A percentile compares a stretch with the other conserved stretches of the same genome.
These are phyloP conservation scores for Ceratopteris richardii DNA, from an alignment of 75 land plant genomes.

Conservation along the genomic window DNA sequence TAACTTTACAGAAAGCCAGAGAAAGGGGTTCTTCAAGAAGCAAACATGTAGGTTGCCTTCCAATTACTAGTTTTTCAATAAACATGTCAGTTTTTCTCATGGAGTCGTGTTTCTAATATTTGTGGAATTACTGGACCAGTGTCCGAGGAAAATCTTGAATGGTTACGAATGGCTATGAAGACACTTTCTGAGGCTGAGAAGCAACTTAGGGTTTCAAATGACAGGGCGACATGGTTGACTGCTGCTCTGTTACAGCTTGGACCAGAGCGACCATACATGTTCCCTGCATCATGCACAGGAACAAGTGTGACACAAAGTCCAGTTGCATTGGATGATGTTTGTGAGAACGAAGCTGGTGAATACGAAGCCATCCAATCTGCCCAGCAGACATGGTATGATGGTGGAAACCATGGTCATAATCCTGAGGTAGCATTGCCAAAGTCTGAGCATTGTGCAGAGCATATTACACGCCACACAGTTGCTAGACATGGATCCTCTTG, in stretches of 20 bases:
- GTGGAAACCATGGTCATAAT: neutral
- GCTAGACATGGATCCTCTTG: constrained; percentile 4
- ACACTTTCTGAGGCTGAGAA: constrained; percentile 42
- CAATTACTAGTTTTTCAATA: neutral
- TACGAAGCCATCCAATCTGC: constrained; percentile 1
- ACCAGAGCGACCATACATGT: constrained; percentile 19
- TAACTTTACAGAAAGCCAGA: constrained; percentile 5
- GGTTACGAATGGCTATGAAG: constrained; percentile 24
- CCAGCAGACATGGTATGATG: constrained; percentile 10
- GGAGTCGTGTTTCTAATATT: too few relatives aligned
- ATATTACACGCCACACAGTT: neutral
- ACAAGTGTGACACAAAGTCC: constrained; percentile 31
- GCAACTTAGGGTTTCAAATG: constrained; percentile 31
- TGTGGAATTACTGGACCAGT: constrained; percentile 13
- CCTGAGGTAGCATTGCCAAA: neutral
- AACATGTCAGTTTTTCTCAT: too few relatives aligned
- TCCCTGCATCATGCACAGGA: constrained; percentile 18
- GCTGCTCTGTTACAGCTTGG: constrained; percentile 36
- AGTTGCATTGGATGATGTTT: constrained; percentile 3
- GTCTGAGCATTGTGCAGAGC: neutral
- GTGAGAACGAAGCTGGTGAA: constrained; percentile 16
- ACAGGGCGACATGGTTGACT: constrained; percentile 35
- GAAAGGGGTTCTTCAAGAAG: constrained; percentile 27
- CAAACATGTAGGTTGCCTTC: constrained; percentile 19
- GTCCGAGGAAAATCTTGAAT: constrained; percentile 20